These are phyloP conservation scores for Eucalyptus melliodora DNA, from an alignment of 345 rosid species.

Conservation along the genomic window DNA sequence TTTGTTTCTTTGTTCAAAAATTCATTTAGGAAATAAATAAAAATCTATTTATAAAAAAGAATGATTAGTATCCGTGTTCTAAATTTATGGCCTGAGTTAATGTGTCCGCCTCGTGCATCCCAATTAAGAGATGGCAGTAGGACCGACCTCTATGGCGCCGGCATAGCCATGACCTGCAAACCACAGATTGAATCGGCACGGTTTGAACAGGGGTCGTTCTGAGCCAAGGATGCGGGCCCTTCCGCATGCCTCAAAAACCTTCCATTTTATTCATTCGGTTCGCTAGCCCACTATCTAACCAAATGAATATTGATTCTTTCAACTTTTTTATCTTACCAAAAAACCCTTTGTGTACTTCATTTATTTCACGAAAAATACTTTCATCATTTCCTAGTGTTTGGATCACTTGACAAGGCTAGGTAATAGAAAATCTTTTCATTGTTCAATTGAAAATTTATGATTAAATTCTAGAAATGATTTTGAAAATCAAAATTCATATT, in stretches of 20 bases:
- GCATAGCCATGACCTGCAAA: not conserved
- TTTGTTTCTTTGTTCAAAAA: too few species aligned
- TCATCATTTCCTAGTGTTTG: not conserved
- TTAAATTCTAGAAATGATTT: not conserved
- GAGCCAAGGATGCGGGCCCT: not conserved
- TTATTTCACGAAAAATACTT: not conserved
- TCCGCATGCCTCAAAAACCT: not conserved
- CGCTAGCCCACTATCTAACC: not conserved
- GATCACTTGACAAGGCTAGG: not conserved
- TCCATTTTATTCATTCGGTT: not conserved
- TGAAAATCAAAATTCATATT: too few species aligned
- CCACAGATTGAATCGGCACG: not conserved
- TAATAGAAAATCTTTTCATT: not conserved
- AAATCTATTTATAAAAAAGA: too few species aligned
- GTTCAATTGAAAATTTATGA: not conserved
- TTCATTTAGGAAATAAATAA: too few species aligned
- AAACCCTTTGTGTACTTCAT: accelerated
- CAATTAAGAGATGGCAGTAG: not conserved
- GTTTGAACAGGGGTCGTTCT: accelerated
- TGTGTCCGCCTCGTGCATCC: not conserved
- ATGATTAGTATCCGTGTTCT: too few species aligned
- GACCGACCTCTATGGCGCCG: not conserved
- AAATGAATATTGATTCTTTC: not conserved
- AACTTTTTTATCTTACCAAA: not conserved
- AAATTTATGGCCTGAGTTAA: not conserved